Evolutionary conservation across 192 early-diverging fungal genomes (phyloP).

Genomic region (Backusella australiensis): DNA sequence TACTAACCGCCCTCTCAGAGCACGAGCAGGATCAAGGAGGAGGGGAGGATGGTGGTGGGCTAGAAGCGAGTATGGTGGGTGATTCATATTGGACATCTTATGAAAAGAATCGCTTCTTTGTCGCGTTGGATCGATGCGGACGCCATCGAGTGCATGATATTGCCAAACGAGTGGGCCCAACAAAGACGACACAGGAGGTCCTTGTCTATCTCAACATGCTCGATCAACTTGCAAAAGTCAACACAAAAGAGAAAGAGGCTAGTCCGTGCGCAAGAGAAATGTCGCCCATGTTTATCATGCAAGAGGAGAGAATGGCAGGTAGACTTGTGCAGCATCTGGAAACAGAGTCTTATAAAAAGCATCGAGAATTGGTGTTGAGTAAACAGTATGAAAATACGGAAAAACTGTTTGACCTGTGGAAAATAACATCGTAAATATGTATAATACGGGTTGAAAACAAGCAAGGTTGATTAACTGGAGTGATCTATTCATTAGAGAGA

Average conservation of each 20-base stretch:
- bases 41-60: not conserved
- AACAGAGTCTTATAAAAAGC: not conserved
- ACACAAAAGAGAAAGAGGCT: not conserved
- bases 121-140: conserved; percentile 19
- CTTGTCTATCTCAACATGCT: conserved; percentile 6
- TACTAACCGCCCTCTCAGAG: not conserved
- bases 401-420: conserved; percentile 6
- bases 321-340: not conserved
- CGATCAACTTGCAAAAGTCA: not conserved
- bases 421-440: conserved; percentile 7
- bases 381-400: not conserved
- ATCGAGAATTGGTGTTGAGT: not conserved
- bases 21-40: not conserved
- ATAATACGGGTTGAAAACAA: not conserved
- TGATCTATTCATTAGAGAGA: not conserved
- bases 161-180: conserved; percentile 11
- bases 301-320: not conserved
- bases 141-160: not conserved
- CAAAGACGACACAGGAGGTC: conserved; percentile 15
- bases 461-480: not conserved
- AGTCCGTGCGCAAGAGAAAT: not conserved
- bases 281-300: not conserved
- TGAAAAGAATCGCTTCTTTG: conserved; percentile 22
- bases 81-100: conserved; percentile 2
- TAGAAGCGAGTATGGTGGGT: not conserved